Evolutionary conservation across 2,329 filamentous ascomycete species (phyloP), one percentile per base, ranked within the genome.

Genomic region (Talaromyces sp.): DNA sequence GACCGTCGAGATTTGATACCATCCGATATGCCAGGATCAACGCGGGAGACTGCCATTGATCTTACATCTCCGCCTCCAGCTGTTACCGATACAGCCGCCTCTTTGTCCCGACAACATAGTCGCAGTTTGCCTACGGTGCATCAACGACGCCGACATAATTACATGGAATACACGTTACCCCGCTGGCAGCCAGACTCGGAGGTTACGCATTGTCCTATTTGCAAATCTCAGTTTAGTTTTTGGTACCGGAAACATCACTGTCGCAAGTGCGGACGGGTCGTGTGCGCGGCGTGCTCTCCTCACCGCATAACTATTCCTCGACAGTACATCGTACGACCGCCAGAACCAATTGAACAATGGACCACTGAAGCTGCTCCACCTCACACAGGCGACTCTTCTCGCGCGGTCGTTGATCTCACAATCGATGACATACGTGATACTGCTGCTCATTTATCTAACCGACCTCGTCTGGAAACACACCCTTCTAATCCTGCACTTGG

Each of bases 221-320:
- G 93, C 73, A 80, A 82, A 59, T 85, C 84, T 0, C 85, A 87
- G 55, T 98, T 98, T 72, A 90, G 86, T 72, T 89, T 96, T 69
- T 91, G 92, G 79, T 88, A 91, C 72, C 84, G 93, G 66, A 96
- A 96, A 73, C 93, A 98, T 77, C 93, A 98, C 73, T 98, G 93
- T 82, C 86, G 93, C 84, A 97, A 96, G 84, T 98, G 93, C 73
- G 93, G 93, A 52, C 83, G 92, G 65, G 93, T 98, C 8, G 93
- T 98, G 25, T 98, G 93, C 76, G 87, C 88, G 63, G 83, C 86
- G 21, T 98, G 93, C 78, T 97, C 93, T 2, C 93, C 93, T 3
- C 93, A 98, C 75, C 86, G 92, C 65, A 98, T 98, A 72, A 96
- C 91, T 3, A 97, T 98, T 66, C 93, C 93, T 0, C 86, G 93